Evolutionary conservation across 768 basidiomycete species (phyloP), one percentile per base, ranked within the genome.

Genomic region (Amanita subjunquillea): DNA sequence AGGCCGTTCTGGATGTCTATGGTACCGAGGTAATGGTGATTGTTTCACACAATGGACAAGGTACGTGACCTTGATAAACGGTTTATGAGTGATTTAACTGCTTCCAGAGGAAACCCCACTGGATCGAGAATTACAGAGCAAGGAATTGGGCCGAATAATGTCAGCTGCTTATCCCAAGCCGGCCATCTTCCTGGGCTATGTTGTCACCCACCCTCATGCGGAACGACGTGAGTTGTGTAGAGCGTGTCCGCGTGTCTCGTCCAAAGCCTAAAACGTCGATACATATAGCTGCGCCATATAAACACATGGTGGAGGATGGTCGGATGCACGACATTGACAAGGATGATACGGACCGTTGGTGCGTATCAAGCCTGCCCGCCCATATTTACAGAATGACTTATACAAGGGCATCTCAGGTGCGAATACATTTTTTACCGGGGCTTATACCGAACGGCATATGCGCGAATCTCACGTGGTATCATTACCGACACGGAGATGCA

Each of bases 1-100:
- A 91, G 65, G 91, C 91, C 3, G 75, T 87, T 2, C 69, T 94
- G 12, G 85, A 92, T 48, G 72, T 91, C 6, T 85, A 82, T 57
- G 90, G 91, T 0, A 83, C 82, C 0, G 75, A 78, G 48, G 79
- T 93, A 15, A 83, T 83, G 4, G 89, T 93, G 0, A 72, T 94
- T n/a, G 87, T 94, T 8, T 76, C 89, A 0, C 92, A 95, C 58
- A 94, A 95, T 62, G 92, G 92, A 5, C 92, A 95, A 76, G 88
- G 88, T 85, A 55, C 2, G 23, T 27, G 10, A 10, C 25, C 20
- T 27, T 40, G n/a, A 39, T 50, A 5, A 23, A 37, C 6, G 12
- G 13, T 42, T 9, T 20, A 50, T 3, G 17, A 27, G 2, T 13
- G 6, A 3, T 38, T 50, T 23, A 50, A n/a, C 49, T 12, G 3